Evolutionary conservation across 208 protist genomes (phyloP), one percentile per base, ranked within the genome.

Genomic region (Trypanosoma grayi): DNA sequence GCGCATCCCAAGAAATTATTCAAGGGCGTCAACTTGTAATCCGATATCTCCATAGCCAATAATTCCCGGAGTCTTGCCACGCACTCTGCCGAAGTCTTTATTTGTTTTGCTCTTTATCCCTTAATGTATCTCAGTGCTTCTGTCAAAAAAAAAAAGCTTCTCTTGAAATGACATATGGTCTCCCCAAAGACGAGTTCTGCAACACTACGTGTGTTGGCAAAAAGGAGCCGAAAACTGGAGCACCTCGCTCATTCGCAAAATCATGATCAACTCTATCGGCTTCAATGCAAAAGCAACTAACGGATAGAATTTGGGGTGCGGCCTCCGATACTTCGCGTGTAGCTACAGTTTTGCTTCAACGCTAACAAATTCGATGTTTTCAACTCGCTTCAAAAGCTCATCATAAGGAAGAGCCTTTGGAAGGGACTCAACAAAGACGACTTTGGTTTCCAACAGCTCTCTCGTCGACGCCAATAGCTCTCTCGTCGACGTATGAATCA

Each of bases 281-380:
- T 25, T 92, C 94, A 60, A 98, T 98, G 69, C 96, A 98, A 67
- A 97, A 98, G 74, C 94, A 98, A 14, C 94, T 93, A 36, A 98
- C 79, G 20, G 83, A 84, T 9, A 96, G 58, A 18, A 98, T 66
- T 24, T 83, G 77, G 8, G 87, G 81, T 0, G 90, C 92, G 13
- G 33, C 36, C n/a, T 83, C 65, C 14, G 98, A 64, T 9, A 97
- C 64, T 25, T 82, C 83, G 33, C 70, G 69, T 8, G 77, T 91
- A 30, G 98, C 43, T 20, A 81, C 77, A 10, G 94, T 97, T 73
- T 97, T 97, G 70, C 82, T 95, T 58, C 95, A 56, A 98, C 87
- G 36, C 96, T 93, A 10, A 98, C 61, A 28, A 95, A 82, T 44
- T 97, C 82, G 2, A 96, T 78, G 41, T 95, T 74, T 54, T 75